Evolutionary conservation across 2,329 filamentous ascomycete species (phyloP), one percentile per base, ranked within the genome.

Genomic region (Chaetomium strumarium): DNA sequence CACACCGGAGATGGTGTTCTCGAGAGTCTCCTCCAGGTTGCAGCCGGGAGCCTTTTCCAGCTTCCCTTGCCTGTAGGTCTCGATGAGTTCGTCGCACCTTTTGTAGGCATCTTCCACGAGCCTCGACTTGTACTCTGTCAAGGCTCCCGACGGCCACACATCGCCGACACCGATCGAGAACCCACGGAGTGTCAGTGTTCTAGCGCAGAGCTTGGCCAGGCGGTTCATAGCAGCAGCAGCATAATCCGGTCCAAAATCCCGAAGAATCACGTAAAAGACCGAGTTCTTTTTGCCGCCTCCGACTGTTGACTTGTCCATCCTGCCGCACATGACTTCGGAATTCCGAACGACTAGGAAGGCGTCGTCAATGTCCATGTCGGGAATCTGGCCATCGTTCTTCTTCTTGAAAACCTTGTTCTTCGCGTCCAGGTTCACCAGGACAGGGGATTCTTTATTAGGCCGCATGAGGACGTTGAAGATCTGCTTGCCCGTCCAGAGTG

Each of bases 301-400:
- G n/a, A 99, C 89, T 0, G 91, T 97, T 1, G 89, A 88, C 71
- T 99, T 99, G 74, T 99, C 93, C 90, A 97, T 96, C 55, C 86
- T 81, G 56, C 93, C 93, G 65, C 92, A 97, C 88, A 99, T 95
- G 56, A 97, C 84, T 67, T 96, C 91, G 0, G 92, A 97, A 66
- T 99, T 97, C 52, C 92, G 87, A 57, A 99, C 86, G 13, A 96
- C 90, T 10, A 99, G 76, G 80, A 89, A 97, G 8, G 86, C 84
- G 67, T 99, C 93, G 60, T 93, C 89, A 14, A 87, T 82, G 63
- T 92, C 88, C 72, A 95, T 84, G 58, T 89, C 84, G 1, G 84
- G 82, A 41, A 70, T 72, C 55, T 73, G 73, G 1, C 78, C 79
- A 1, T 78, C 70, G 3, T 76, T 76, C n/a, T 78, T 76, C n/a